Evolutionary conservation across 176 grass and related monocot species (phyloP), one percentile per base, ranked within the genome.

Genomic region (Aegilops tauschii): DNA sequence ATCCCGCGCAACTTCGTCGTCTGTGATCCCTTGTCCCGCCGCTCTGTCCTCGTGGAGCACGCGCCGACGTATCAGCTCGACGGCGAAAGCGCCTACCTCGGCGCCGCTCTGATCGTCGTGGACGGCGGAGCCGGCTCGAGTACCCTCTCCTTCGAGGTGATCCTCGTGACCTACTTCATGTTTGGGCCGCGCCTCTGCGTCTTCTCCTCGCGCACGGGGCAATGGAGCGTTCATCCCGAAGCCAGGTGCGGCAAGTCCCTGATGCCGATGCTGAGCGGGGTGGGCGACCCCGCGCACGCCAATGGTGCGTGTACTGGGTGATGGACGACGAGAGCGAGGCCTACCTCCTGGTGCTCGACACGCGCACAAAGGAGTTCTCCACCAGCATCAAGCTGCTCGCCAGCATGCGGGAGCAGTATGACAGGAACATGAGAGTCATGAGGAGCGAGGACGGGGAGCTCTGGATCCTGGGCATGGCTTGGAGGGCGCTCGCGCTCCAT

Each of bases 221-320:
- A 13, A 5, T 83, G 67, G 81, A 40, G 12, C 49, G 68, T 37
- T 18, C 49, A 27, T 23, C 49, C 67, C 6, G 47, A 54, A 27
- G 70, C 70, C 70, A 45, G 25, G 2, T 73, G 70, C 39, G 70
- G 70, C 39, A 73, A 45, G 21, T 27, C 20, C 5, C 20, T 49
- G 30, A 50, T 34, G 80, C 80, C 65, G 7, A 82, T 70, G 80
- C 61, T 81, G 25, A 28, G 62, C 17, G 36, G 37, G 39, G 79
- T 81, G 12, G 79, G 63, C 17, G 9, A 32, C 5, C 62, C 37
- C 17, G 40, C 40, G 61, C 80, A 70, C 45, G 20, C 80, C 65
- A 70, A 82, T 10, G 80, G 80, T 39, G 67, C 67, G 50, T 83
- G 5, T 72, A 83, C 32, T 83, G 81, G 81, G 21, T 83, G 49